phyloP scores from a whole-genome alignment of 1,284 basidiomycete genomes.

The Mycosarcoma mackinlayi region DNA sequence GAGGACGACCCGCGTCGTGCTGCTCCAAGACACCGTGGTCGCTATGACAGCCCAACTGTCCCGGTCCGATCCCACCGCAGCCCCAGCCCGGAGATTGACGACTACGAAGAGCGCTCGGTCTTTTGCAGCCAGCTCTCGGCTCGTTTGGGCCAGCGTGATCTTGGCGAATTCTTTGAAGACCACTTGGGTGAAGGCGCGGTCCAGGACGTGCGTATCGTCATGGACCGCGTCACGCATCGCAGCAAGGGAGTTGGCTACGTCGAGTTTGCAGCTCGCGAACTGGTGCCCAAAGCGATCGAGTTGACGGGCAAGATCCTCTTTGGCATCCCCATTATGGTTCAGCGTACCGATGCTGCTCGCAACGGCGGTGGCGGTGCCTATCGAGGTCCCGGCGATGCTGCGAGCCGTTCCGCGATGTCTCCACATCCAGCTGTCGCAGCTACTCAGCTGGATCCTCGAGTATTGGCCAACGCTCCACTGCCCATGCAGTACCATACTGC shows the following conservation, averaged over 20 bases:
- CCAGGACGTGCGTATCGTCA: conserved; percentile 93
- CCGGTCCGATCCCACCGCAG: conserved; percentile 43
- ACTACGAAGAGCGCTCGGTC: conserved; percentile 87
- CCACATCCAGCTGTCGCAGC: conserved; percentile 24
- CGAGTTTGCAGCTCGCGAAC: conserved; percentile 88
- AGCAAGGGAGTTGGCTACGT: conserved; percentile 98
- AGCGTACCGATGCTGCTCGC: conserved; percentile 93
- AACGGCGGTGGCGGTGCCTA: conserved; percentile 78
- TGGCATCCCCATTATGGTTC: conserved; percentile 95
- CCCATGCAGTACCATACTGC: conserved; percentile 47
- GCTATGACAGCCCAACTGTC: conserved; percentile 31
- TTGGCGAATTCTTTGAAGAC: conserved; percentile 98
- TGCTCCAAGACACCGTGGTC: conserved; percentile 23
- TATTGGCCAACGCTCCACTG: conserved; percentile 34
- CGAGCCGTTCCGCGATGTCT: conserved; percentile 19
- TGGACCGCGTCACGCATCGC: conserved; percentile 88
- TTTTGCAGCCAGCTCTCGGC: conserved; percentile 98
- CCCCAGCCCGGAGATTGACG: conserved; percentile 62
- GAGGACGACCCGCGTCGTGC: conserved; percentile 29
- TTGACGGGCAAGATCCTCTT: conserved; percentile 94
- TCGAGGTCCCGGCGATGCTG: conserved; percentile 15
- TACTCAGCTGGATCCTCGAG: conserved; percentile 27
- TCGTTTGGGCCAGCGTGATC: conserved; percentile 90
- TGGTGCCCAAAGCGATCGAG: conserved; percentile 87
- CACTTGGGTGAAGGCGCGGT: conserved; percentile 88